Conservation (phyloP, 2,329 filamentous ascomycete species). For the Cladophialophora bantiana region DNA sequence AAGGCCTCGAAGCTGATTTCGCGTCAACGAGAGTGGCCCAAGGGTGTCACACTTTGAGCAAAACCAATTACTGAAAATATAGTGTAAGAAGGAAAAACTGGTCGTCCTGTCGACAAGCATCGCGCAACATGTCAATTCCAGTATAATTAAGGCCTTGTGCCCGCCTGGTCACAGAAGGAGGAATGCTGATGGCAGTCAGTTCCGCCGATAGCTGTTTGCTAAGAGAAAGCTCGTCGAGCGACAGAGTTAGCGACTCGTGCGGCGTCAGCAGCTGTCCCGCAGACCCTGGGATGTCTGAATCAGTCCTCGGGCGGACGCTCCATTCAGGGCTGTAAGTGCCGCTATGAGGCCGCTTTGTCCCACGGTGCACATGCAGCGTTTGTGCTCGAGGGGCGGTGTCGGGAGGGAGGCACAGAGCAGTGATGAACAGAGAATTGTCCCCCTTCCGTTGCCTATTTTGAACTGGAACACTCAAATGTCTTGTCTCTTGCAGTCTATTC, state of each 20-base stretch:
- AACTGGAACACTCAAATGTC: too few species aligned
- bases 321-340: not conserved
- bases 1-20: conserved; percentile 16
- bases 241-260: conserved; percentile 18
- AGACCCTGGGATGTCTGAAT: not conserved
- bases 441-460: too few species aligned
- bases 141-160: conserved; percentile 8
- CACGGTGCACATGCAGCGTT: not conserved
- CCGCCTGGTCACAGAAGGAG: not conserved
- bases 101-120: conserved; percentile 65
- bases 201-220: conserved; percentile 11
- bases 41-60: not conserved
- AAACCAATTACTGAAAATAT: conserved; percentile 19
- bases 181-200: not conserved
- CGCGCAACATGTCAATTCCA: conserved; percentile 53
- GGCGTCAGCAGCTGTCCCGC: conserved; percentile 26
- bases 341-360: conserved; percentile 12
- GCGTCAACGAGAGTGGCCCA: conserved; percentile 2
- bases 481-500: too few species aligned
- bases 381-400: too few species aligned
- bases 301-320: not conserved
- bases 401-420: too few species aligned
- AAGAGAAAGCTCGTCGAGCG: not conserved
- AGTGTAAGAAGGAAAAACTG: conserved; percentile 64
- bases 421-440: too few species aligned